Percentiles rank a stretch among this genome's conserved stretches.
These are phyloP conservation scores for Botrytis aclada DNA, from an alignment of 2,329 filamentous ascomycete species.

Conservation along the genomic window DNA sequence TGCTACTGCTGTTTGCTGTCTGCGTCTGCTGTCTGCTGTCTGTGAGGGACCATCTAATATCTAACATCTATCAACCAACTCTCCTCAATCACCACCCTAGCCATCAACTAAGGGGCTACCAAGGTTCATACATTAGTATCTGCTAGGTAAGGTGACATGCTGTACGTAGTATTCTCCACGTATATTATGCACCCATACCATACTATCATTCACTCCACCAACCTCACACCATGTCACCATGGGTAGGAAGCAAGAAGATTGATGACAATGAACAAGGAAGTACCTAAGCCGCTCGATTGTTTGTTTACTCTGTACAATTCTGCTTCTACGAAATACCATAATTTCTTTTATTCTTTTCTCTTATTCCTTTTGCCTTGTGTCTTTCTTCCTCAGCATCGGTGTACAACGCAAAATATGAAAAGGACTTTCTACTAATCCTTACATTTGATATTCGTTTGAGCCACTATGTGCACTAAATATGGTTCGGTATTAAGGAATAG, in stretches of 20 bases:
- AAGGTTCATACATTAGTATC: slow-evolving; percentile 9
- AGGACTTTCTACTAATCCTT: neutral
- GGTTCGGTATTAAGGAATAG: neutral
- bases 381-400: neutral
- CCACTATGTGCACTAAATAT: neutral
- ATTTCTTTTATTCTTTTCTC: neutral
- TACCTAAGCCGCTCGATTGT: neutral
- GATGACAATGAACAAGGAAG: neutral
- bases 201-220: neutral
- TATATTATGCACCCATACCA: neutral
- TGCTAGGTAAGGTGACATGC: slow-evolving; percentile 1
- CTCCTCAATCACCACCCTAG: neutral
- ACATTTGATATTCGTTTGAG: neutral
- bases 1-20: neutral
- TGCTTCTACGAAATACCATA: neutral
- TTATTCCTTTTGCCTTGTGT: neutral
- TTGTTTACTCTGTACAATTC: neutral
- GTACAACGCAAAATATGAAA: neutral
- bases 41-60: neutral
- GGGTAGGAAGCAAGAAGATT: neutral
- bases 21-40: neutral
- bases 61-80: neutral
- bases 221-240: slow-evolving; percentile 4
- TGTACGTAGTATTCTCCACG: slow-evolving; percentile 2
- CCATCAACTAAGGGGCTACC: slow-evolving; percentile 1